A percentile compares a stretch with the other conserved stretches of the same genome.
Conservation (phyloP, 768 basidiomycete species). For the Gloeostereum incarnatum region DNA sequence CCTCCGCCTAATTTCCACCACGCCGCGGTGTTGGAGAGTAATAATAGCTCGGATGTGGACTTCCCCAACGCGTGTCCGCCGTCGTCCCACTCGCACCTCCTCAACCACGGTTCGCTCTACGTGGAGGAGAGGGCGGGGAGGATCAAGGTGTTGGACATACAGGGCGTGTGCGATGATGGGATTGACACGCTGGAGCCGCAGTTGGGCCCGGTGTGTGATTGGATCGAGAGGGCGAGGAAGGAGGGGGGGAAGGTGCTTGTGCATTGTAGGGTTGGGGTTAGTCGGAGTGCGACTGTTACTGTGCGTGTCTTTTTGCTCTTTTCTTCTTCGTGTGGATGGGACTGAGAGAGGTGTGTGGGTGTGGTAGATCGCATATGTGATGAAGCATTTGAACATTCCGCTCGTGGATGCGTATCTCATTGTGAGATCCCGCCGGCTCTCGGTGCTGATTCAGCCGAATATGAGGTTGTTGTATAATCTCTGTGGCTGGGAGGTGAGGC, state of each 20-base stretch:
- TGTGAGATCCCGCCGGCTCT: conserved; percentile 82
- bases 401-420: conserved; percentile 93
- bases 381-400: conserved; percentile 81
- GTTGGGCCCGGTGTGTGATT: conserved; percentile 80
- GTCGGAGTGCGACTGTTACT: conserved; percentile 86
- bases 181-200: conserved; percentile 91
- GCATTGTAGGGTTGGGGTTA: conserved; percentile 99
- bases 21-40: not conserved
- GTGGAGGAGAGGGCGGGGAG: conserved; percentile 82
- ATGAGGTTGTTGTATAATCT: conserved; percentile 94
- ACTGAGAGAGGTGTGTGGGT: conserved; percentile 1
- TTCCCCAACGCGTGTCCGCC: not conserved
- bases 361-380: conserved; percentile 85
- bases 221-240: conserved; percentile 81
- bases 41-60: not conserved
- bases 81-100: conserved; percentile 21
- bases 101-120: conserved; percentile 69
- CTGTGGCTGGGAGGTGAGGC: conserved; percentile 88
- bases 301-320: conserved; percentile 29
- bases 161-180: conserved; percentile 92
- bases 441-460: conserved; percentile 90
- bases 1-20: conserved; percentile 44
- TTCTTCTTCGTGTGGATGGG: not conserved
- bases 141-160: conserved; percentile 86
- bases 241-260: conserved; percentile 89